Evolutionary conservation across 1,139 yeast genomes (phyloP), one percentile per base, ranked within the genome.

Genomic region (Kodamaea ohmeri): DNA sequence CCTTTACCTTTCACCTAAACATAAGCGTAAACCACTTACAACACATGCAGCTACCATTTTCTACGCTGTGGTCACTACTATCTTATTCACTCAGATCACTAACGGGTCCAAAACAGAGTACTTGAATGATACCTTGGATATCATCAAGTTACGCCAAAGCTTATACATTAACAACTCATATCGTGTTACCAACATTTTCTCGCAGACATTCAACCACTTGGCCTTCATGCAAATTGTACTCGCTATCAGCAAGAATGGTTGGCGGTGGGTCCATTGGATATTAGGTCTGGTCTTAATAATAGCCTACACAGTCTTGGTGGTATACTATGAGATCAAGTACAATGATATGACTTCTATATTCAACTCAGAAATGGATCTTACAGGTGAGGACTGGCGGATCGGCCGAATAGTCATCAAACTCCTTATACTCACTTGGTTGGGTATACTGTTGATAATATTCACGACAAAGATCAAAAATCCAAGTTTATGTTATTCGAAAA

Each of bases 11-110:
- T 67, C 77, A 14, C 72, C 78, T 0, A 39, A 45, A 9, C 52
- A 53, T 37, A 73, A 71, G 45, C 65, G 71, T 12, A 73, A 77
- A 40, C 81, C 83, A 1, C 45, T 63, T 33, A 51, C 70, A 24
- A 58, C 78, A 12, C 71, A 71, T 36, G 33, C 72, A 9, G 68
- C 79, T 3, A 74, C 78, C 13, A 45, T 74, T 4, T 60, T 73
- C 42, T 66, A 65, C 45, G 65, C 79, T 13, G 56, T 69, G 4
- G 65, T 68, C 2, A 53, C 67, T 32, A 74, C 79, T 1, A 65
- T 72, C 2, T 48, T 72, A 17, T 48, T 75, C n/a, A 45, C 55
- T 1, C 56, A 56, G 39, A 52, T 71, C 31, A 73, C 78, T 1
- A 41, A 46, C 2, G 56, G 58, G 2, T 53, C 74, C 2, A 40